Conservation (phyloP, 73 alveolate genomes). For the Paramecium bursaria region DNA sequence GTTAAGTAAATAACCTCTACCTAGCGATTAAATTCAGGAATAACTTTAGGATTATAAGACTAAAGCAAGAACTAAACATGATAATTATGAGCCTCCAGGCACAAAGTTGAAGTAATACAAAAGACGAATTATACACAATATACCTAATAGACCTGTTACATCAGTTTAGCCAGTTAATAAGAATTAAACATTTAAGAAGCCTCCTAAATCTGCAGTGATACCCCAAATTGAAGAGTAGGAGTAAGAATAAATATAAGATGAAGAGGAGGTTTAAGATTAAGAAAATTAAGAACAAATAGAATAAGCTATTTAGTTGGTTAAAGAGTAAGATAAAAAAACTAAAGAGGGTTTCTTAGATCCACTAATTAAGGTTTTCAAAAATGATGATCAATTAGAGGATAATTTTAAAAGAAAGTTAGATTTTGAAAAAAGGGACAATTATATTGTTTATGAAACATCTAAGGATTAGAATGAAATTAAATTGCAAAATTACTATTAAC, state of each 20-base stretch:
- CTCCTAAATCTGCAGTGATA: constrained; percentile 19
- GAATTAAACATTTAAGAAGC: constrained; percentile 46
- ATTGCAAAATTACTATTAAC: background rate
- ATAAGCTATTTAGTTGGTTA: background rate
- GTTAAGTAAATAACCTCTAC: constrained; percentile 13
- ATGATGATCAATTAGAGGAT: constrained; percentile 29
- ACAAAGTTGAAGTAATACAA: background rate
- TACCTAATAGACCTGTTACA: constrained; percentile 26
- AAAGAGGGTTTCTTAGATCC: constrained; percentile 36
- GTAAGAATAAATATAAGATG: background rate
- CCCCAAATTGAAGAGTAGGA: background rate
- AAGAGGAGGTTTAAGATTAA: constrained; percentile 10
- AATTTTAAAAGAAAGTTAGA: constrained; percentile 22
- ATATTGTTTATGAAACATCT: constrained; percentile 1
- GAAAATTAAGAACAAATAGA: constrained; percentile 1
- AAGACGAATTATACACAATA: constrained; percentile 17
- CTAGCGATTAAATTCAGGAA: constrained; percentile 53
- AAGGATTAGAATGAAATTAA: background rate
- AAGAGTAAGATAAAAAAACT: constrained; percentile 28
- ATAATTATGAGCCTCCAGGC: constrained; percentile 39
- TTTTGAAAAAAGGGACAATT: constrained; percentile 34
- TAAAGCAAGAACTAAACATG: constrained; percentile 64
- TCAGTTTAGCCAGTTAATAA: background rate
- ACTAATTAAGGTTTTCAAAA: constrained; percentile 10
- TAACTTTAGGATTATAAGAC: constrained; percentile 49